A percentile compares a stretch with the other conserved stretches of the same genome.
Conservation (phyloP, 176 grass and related monocot species). For the Eleusine coracana region DNA sequence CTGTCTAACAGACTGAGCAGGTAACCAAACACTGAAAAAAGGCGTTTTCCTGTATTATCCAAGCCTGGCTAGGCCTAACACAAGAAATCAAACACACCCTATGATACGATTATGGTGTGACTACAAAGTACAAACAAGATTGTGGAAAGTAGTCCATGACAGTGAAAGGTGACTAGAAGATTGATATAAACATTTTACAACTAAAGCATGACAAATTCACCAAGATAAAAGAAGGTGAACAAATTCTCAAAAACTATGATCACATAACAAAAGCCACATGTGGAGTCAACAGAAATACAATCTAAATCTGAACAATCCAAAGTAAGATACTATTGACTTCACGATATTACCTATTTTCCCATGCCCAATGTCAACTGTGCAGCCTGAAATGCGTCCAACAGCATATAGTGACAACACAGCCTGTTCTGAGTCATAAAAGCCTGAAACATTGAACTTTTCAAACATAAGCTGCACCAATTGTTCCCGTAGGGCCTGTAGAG, state of each 20-base stretch:
- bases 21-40: too few relatives aligned
- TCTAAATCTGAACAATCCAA: neutral
- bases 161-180: neutral
- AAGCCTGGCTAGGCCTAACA: too few relatives aligned
- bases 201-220: neutral
- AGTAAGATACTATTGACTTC: neutral
- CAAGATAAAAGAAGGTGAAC: neutral
- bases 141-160: neutral
- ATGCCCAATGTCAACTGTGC: constrained; percentile 94
- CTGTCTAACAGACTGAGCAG: too few relatives aligned
- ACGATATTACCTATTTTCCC: constrained; percentile 86
- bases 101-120: constrained; percentile 1
- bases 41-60: too few relatives aligned
- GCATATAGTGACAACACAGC: constrained; percentile 98
- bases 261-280: neutral
- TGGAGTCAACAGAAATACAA: constrained; percentile 12
- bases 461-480: constrained; percentile 95
- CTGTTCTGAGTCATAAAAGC: constrained; percentile 98
- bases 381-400: constrained; percentile 93
- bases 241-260: neutral
- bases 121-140: constrained; percentile 1
- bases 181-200: constrained; percentile 7
- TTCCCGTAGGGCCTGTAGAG: constrained; percentile 75
- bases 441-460: constrained; percentile 97
- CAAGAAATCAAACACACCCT: too few relatives aligned